Base-by-base conservation (phyloP, 2,329 filamentous ascomycete genomes). In the Plenodomus lindquistii region DNA sequence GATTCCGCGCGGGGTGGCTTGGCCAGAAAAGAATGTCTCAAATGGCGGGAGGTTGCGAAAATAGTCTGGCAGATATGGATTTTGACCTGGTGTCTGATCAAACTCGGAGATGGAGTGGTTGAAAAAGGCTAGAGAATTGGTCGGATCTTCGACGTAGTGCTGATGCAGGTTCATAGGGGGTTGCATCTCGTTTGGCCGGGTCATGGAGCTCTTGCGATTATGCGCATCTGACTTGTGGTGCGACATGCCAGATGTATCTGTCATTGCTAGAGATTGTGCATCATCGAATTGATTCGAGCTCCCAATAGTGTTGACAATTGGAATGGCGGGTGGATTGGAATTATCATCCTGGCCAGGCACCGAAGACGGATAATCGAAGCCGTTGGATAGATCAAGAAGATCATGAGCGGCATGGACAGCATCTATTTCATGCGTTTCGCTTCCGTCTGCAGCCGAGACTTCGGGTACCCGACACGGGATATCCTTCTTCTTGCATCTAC, bases 401-500 rank as follows among this genome's bases (percentile, higher is more conserved):
- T 68, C 66, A 24, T 65, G 65, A 8, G 66, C 68, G n/a, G 66
- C 62, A 46, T 63, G 54, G 9, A 68, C 55, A 44, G 55, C 54
- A 52, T 66, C 57, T 17, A 63, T 48, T 29, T 57, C 61, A 21
- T 62, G 56, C 7, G 47, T 18, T n/a, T 59, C 59, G 20, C 43
- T 48, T 2, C 56, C 52, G 17, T 62, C 60, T 27, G 41, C 48
- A 27, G 41, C 42, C 29, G 42, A 37, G 27, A 40, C 21, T 34
- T 59, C 52, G n/a, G 60, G 58, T 13, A 67, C 52, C 37, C 57
- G 69, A 47, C 79, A 82, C 5, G 64, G 55, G 17, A 81, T 73
- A 54, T 73, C 73, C 54, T 78, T 79, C 56, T 78, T 78, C 35
- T 67, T 73, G 62, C 79, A 82, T 38, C 79, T 70, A 52, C 71